phyloP scores from a whole-genome alignment of 306 rosid genomes.

The Rosa lucieae region DNA sequence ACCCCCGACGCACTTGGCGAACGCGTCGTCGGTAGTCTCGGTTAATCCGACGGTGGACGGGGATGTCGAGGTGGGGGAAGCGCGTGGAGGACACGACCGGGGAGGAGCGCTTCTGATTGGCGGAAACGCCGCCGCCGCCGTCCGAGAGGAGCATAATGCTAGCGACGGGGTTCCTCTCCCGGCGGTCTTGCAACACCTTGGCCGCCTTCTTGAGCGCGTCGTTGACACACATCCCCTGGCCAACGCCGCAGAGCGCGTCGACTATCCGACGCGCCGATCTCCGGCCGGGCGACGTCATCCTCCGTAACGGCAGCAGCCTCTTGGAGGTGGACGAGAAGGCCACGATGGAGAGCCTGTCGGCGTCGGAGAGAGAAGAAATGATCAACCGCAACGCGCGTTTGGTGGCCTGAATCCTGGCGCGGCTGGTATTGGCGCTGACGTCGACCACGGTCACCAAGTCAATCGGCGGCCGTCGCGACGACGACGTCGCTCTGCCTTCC shows the following conservation, averaged over 20 bases:
- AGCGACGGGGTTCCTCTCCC: constrained; percentile 68
- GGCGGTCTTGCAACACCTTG: constrained; percentile 86
- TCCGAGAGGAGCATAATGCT: constrained; percentile 60
- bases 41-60: constrained; percentile 57
- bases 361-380: constrained; percentile 58
- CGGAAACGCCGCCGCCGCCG: neutral
- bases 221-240: constrained; percentile 47
- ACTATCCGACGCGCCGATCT: constrained; percentile 58
- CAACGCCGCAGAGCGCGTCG: constrained; percentile 48
- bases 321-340: constrained; percentile 84
- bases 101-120: constrained; percentile 21
- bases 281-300: constrained; percentile 67
- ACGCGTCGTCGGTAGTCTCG: constrained; percentile 38
- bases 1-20: constrained; percentile 42
- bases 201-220: constrained; percentile 91
- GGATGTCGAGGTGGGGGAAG: constrained; percentile 47
- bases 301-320: constrained; percentile 62
- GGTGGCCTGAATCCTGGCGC: constrained; percentile 58
- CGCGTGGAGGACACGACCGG: constrained; percentile 51
- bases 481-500: constrained; percentile 16
- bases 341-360: constrained; percentile 81
- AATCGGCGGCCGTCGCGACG: constrained; percentile 51
- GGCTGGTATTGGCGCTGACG: constrained; percentile 53
- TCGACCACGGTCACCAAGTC: constrained; percentile 78
- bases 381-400: constrained; percentile 64